These are phyloP conservation scores for Auricularia auricula-judae DNA, from an alignment of 768 basidiomycete genomes.

Conservation along the genomic window DNA sequence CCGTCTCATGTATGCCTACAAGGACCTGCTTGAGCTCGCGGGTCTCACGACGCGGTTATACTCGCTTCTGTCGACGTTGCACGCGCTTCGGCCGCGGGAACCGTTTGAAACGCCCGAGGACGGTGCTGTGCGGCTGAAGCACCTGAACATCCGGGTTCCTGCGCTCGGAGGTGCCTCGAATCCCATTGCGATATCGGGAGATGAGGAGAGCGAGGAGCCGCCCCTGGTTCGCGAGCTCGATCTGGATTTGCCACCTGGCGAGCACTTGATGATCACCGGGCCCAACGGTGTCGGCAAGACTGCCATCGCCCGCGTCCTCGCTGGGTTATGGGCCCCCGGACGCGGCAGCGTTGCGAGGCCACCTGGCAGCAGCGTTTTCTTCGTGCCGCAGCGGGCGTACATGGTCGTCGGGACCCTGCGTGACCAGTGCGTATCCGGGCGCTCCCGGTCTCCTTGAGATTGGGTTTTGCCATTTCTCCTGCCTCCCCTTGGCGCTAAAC, in stretches of 20 bases:
- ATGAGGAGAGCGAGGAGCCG: constrained; percentile 10
- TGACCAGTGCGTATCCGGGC: constrained; percentile 49
- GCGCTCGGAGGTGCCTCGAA: constrained; percentile 8
- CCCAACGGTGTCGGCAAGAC: constrained; percentile 91
- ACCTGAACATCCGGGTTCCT: constrained; percentile 67
- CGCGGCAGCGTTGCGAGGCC: constrained; percentile 24
- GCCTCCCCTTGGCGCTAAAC: not conserved
- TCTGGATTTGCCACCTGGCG: constrained; percentile 49
- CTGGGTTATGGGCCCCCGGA: constrained; percentile 74
- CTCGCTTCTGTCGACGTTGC: constrained; percentile 74
- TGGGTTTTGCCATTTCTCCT: not conserved
- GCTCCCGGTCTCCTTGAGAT: not conserved
- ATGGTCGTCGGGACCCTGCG: constrained; percentile 80
- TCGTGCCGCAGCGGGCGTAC: constrained; percentile 89
- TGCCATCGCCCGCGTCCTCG: constrained; percentile 76
- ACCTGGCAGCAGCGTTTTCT: constrained; percentile 48
- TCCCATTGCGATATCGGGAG: not conserved
- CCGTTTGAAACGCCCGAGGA: constrained; percentile 22
- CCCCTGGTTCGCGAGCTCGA: constrained; percentile 64
- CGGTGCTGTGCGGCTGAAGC: constrained; percentile 46
- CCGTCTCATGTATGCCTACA: constrained; percentile 92
- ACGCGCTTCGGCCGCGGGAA: constrained; percentile 54
- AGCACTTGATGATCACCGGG: constrained; percentile 90
- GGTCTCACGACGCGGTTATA: constrained; percentile 88
- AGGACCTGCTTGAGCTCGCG: constrained; percentile 89